Evolutionary conservation across 2,329 filamentous ascomycete species (phyloP).

Genomic region (Xylaria sp.): DNA sequence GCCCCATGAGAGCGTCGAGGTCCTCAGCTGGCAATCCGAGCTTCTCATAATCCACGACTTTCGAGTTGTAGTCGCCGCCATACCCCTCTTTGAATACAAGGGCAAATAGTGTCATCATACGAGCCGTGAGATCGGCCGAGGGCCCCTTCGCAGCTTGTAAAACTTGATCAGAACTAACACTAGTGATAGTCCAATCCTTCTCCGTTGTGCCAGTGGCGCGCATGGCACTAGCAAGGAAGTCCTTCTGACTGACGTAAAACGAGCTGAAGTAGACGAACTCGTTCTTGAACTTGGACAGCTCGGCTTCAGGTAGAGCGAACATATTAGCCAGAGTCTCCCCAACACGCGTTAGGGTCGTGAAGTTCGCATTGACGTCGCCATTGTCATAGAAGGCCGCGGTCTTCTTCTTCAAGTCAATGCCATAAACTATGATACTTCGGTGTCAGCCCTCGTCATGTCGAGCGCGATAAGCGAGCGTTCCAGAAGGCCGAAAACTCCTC

Average conservation of each 20-base stretch:
- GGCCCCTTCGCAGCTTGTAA: slow-evolving; percentile 21
- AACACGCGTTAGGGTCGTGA: slow-evolving; percentile 41
- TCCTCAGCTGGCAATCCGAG: slow-evolving; percentile 40
- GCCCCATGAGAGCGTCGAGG: slow-evolving; percentile 38
- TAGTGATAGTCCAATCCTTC: slow-evolving; percentile 38
- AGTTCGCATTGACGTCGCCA: slow-evolving; percentile 39
- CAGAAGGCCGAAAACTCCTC: too few species aligned
- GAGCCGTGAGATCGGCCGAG: slow-evolving; percentile 24
- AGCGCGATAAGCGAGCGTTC: background rate
- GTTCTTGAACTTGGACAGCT: slow-evolving; percentile 40
- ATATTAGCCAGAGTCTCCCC: slow-evolving; percentile 45
- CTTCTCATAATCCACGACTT: slow-evolving; percentile 36
- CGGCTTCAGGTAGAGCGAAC: slow-evolving; percentile 43
- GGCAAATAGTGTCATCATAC: slow-evolving; percentile 33
- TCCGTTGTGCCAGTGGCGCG: slow-evolving; percentile 40
- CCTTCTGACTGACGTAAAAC: slow-evolving; percentile 43
- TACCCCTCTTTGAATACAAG: slow-evolving; percentile 40
- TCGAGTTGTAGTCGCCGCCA: slow-evolving; percentile 42
- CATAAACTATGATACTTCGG: slow-evolving; percentile 28
- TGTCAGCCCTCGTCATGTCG: background rate
- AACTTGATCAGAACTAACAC: slow-evolving; percentile 32
- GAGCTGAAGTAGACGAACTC: slow-evolving; percentile 43
- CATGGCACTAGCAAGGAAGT: slow-evolving; percentile 44
- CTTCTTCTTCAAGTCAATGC: slow-evolving; percentile 41
- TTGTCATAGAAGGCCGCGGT: slow-evolving; percentile 41